Evolutionary conservation across 2,329 filamentous ascomycete species (phyloP).

Genomic region (Monosporascus sp.): DNA sequence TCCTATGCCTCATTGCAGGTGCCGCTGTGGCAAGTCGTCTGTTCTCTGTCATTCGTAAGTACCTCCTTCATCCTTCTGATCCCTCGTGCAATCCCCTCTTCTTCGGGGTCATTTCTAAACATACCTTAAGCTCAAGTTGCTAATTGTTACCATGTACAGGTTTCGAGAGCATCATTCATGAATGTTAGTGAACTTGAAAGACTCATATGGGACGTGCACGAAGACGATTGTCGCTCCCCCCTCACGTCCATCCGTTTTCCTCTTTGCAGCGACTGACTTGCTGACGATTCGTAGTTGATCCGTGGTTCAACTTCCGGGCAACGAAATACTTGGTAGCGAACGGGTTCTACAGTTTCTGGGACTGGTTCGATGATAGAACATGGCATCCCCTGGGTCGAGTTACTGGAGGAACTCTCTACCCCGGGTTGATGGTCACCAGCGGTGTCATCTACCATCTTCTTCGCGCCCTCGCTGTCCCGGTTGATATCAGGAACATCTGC

Average conservation of each 20-base stretch:
- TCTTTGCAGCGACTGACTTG: constrained; percentile 3
- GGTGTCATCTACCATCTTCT: constrained; percentile 94
- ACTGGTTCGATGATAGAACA: constrained; percentile 99
- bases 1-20: constrained; percentile 84
- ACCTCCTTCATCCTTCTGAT: constrained; percentile 5
- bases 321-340: constrained; percentile 96
- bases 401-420: constrained; percentile 97
- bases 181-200: constrained; percentile 64
- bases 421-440: constrained; percentile 98
- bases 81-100: too few species aligned
- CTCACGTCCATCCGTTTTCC: constrained; percentile 17
- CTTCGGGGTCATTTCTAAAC: too few species aligned
- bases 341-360: constrained; percentile 99
- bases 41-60: constrained; percentile 96
- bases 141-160: constrained; percentile 42
- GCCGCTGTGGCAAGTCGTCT: constrained; percentile 89
- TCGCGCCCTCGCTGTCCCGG: constrained; percentile 79
- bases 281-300: constrained; percentile 67
- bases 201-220: constrained; percentile 1
- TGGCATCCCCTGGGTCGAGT: constrained; percentile 98
- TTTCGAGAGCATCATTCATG: constrained; percentile 99
- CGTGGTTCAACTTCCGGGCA: constrained; percentile 99
- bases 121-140: background rate
- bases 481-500: constrained; percentile 98
- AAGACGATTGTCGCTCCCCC: constrained; percentile 2